Percentiles rank a stretch among this genome's conserved stretches.
phyloP scores from a whole-genome alignment of 2,329 filamentous ascomycete species.

The Alternaria brassicicola region DNA sequence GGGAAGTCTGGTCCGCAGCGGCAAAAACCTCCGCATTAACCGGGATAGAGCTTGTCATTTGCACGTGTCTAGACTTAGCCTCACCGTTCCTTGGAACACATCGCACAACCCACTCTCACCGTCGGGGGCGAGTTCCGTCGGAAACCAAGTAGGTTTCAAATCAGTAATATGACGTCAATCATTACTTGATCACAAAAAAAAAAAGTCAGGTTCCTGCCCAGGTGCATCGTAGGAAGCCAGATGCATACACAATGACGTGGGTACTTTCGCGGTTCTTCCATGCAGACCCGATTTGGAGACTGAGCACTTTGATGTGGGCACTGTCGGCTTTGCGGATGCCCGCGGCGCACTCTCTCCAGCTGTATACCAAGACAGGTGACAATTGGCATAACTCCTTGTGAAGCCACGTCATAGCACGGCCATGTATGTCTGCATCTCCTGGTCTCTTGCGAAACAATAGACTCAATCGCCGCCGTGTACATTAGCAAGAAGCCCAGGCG shows the following conservation, averaged over 20 bases:
- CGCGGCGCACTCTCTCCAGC: not conserved
- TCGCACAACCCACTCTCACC: conserved; percentile 4
- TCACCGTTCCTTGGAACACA: conserved; percentile 13
- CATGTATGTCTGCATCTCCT: not conserved
- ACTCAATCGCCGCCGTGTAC: not conserved
- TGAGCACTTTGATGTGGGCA: not conserved
- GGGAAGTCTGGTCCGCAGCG: conserved; percentile 1
- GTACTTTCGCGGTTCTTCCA: not conserved
- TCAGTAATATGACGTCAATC: conserved; percentile 24
- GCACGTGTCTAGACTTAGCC: conserved; percentile 8
- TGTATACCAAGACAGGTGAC: not conserved
- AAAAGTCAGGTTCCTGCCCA: conserved; percentile 7
- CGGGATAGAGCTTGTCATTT: conserved; percentile 7
- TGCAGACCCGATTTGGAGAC: not conserved
- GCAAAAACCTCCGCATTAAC: conserved; percentile 4
- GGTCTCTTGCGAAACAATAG: not conserved
- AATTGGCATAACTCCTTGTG: not conserved
- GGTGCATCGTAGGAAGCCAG: not conserved
- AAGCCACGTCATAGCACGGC: not conserved
- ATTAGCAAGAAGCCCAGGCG: not conserved
- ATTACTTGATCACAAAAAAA: conserved; percentile 10
- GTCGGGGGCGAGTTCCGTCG: conserved; percentile 1
- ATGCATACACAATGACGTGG: conserved; percentile 5
- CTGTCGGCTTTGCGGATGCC: not conserved
- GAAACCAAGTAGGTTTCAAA: conserved; percentile 25